Evolutionary conservation across 495 filamentous ascomycete species (phyloP), one percentile per base, ranked within the genome.

Genomic region (Neurospora sp.): DNA sequence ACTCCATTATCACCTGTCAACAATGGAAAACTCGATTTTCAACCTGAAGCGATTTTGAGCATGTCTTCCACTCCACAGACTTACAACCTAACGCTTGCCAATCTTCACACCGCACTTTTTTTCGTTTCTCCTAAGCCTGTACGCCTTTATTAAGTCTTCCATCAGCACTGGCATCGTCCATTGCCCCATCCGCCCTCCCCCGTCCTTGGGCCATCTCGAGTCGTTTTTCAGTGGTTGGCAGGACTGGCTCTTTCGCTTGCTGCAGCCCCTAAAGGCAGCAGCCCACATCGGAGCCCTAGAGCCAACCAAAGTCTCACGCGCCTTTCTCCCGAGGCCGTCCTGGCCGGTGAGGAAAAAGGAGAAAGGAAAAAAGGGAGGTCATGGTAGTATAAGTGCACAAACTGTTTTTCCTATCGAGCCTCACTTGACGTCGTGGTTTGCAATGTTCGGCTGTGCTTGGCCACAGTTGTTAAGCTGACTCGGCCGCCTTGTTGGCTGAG

Each of bases 221-320:
- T 38, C 71, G 40, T 35, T 66, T 42, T 59, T 70, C 74, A 72
- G 59, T 72, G 48, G 70, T 46, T 40, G 40, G 59, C 61, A 10
- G 27, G 8, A 31, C 74, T 70, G 72, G 14, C 53, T 70, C 68
- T 69, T 41, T 69, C 39, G 72, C 72, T 69, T 75, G 68, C 53
- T 41, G 69, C 70, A 75, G 41, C 39, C 61, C 48, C 39, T 71
- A 46, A 71, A 71, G 69, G 35, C 53, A 48, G 69, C 27, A 72
- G 40, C 40, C 73, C 72, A 76, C 73, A 40, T 14, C 46, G 6
- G 70, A 20, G 12, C 40, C 40, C 27, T 22, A 11, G 73, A 75
- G 71, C 77, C 77, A 79, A 79, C 77, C 77, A 79, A 20, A 48
- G 61, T 40, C 46, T 71, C 74, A 70, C 74, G 76, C 77, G 73